phyloP scores from a whole-genome alignment of 2,329 filamentous ascomycete genomes.

The Orbilia blumenaviensis region DNA sequence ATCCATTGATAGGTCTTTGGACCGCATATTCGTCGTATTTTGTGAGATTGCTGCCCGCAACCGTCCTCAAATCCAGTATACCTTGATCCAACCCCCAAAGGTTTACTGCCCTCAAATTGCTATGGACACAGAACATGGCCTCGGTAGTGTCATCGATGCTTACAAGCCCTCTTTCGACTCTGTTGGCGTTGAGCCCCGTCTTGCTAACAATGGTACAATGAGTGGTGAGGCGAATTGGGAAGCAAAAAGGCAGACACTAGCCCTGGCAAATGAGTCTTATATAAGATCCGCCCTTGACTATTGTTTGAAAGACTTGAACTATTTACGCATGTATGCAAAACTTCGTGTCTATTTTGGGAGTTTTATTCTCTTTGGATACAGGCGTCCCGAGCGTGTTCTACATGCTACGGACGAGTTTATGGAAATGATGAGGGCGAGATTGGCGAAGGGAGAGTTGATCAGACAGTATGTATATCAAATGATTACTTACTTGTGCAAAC shows the following conservation, averaged over 20 bases:
- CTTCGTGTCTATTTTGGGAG: constrained; percentile 57
- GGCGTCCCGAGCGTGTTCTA: constrained; percentile 11
- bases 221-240: constrained; percentile 48
- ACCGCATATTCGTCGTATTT: constrained; percentile 56
- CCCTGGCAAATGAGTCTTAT: constrained; percentile 54
- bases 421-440: constrained; percentile 44
- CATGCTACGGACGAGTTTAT: constrained; percentile 55
- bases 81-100: constrained; percentile 53
- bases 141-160: constrained; percentile 53
- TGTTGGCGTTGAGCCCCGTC: constrained; percentile 44
- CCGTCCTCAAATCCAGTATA: constrained; percentile 46
- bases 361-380: constrained; percentile 56
- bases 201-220: constrained; percentile 41
- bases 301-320: constrained; percentile 55
- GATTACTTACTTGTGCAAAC: not conserved
- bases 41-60: constrained; percentile 57
- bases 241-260: constrained; percentile 27
- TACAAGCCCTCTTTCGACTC: constrained; percentile 44
- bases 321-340: constrained; percentile 55
- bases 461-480: constrained; percentile 52
- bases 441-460: constrained; percentile 55
- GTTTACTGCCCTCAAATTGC: constrained; percentile 21
- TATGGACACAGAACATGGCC: constrained; percentile 50
- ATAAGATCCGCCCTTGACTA: constrained; percentile 52
- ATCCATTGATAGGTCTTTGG: constrained; percentile 54